Base-by-base conservation (phyloP, 306 rosid species). In the Datisca glomerata region DNA sequence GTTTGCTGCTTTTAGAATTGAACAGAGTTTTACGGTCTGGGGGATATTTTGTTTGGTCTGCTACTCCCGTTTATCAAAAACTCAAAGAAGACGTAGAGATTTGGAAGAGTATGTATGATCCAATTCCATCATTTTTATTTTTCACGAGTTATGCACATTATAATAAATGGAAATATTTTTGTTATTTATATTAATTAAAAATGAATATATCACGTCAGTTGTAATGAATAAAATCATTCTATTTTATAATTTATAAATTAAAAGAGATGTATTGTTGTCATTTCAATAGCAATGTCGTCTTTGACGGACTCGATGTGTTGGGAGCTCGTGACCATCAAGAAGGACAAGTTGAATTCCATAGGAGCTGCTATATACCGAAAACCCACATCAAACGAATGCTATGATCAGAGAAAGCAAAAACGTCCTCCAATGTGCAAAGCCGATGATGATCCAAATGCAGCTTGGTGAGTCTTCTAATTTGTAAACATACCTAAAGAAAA, bases 31-130 rank as follows among this genome's bases (percentile, higher is more conserved):
- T 84, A 18, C 63, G 98, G 44, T 86, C 98, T 0, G 93, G 95
- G 12, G 96, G 92, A 10, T 75, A 55, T 52, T 84, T 84, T 57
- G 77, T 67, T 6, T 84, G 93, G 98, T 84, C 92, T 39, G 96
- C 92, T 24, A 89, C 95, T 56, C 96, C 96, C 1, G 96, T 91
- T 49, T 84, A 91, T 56, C 86, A 68, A 51, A 84, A 72, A 71
- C 78, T 73, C 32, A 60, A 66, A 60, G 91, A 89, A 68, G 96
- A 91, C 60, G 77, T 75, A 2, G 55, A 78, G 47, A 91, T 91
- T 54, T 84, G 94, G 98, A 70, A 78, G 16, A 71, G 94, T 80
- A 59, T 17, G 22, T 21, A 36, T 3, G 34, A 21, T 47, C 19
- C 4, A n/a, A 31, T 28, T 18, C 17, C 8, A 29, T 13, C 1